These are phyloP conservation scores for Arctostaphylos glauca DNA, from an alignment of 148 eudicot species.

Conservation along the genomic window DNA sequence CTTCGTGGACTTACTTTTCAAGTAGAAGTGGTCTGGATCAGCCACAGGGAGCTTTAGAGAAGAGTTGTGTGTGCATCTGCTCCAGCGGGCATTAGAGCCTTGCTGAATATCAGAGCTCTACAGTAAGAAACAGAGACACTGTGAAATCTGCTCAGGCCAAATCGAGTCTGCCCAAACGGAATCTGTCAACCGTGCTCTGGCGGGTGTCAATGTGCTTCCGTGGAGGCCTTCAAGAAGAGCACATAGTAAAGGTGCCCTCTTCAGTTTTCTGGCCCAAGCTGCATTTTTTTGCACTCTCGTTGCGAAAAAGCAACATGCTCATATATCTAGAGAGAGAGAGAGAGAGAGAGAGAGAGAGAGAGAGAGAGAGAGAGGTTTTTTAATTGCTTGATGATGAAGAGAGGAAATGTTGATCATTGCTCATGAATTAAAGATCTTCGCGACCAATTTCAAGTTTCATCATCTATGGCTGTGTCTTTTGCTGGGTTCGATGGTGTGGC, in stretches of 20 bases:
- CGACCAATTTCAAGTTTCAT: not conserved
- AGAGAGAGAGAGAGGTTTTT: not conserved
- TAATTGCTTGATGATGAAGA: not conserved
- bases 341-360: not conserved
- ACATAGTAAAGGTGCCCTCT: not conserved
- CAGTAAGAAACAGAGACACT: too few relatives aligned
- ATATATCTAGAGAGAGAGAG: not conserved
- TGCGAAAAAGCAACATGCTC: not conserved
- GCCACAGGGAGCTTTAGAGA: not conserved
- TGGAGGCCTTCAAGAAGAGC: not conserved
- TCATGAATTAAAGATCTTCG: not conserved
- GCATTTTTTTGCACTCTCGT: not conserved
- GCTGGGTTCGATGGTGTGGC: too few relatives aligned
- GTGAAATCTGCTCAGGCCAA: not conserved
- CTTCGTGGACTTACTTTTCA: not conserved
- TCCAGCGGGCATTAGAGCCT: not conserved
- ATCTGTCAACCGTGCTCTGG: not conserved
- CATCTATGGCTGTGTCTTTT: not conserved
- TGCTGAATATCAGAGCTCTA: not conserved
- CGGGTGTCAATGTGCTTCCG: not conserved
- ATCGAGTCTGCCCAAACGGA: not conserved
- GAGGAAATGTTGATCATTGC: not conserved
- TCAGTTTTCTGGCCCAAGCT: not conserved
- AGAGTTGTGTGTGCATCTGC: not conserved
- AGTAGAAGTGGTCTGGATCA: not conserved